A percentile compares a stretch with the other conserved stretches of the same genome.
Conservation (phyloP, 2,329 filamentous ascomycete genomes). For the Thermochaetoides dissita region DNA sequence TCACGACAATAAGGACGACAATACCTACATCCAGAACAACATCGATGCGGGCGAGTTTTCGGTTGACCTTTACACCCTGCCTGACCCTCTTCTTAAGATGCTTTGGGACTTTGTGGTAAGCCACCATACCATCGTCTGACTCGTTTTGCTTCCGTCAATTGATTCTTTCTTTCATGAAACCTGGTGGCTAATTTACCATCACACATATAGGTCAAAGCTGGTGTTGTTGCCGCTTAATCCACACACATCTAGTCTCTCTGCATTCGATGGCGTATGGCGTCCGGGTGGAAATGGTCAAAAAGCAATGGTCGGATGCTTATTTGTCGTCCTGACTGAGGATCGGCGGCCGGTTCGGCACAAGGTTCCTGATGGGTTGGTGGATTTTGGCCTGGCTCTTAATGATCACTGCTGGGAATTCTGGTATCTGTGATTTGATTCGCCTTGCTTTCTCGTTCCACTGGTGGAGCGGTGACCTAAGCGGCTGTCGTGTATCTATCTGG, state of each 20-base stretch:
- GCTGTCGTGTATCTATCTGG: too few species aligned
- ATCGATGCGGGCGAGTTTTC: constrained; percentile 96
- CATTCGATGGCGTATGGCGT: constrained; percentile 11
- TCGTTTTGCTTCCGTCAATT: neutral
- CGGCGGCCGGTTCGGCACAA: neutral
- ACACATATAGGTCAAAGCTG: constrained; percentile 8
- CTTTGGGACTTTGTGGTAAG: constrained; percentile 74
- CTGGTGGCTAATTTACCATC: neutral
- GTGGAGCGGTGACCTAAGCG: too few species aligned
- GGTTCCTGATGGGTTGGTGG: constrained; percentile 1
- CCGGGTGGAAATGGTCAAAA: constrained; percentile 3
- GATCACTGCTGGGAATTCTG: too few species aligned
- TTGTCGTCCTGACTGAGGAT: constrained; percentile 3
- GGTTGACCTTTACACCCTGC: constrained; percentile 94
- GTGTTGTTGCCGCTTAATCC: constrained; percentile 5
- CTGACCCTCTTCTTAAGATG: constrained; percentile 77
- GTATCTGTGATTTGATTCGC: too few species aligned
- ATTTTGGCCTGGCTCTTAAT: neutral
- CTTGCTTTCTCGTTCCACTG: too few species aligned
- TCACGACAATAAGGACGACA: constrained; percentile 86
- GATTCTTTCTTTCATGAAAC: neutral
- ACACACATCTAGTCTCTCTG: neutral
- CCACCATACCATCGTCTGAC: constrained; percentile 3
- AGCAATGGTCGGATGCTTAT: constrained; percentile 4
- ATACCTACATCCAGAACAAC: constrained; percentile 95